A percentile compares a stretch with the other conserved stretches of the same genome.
These are phyloP conservation scores for Oryza nivara DNA, from an alignment of 176 grass and related monocot genomes.

Conservation along the genomic window DNA sequence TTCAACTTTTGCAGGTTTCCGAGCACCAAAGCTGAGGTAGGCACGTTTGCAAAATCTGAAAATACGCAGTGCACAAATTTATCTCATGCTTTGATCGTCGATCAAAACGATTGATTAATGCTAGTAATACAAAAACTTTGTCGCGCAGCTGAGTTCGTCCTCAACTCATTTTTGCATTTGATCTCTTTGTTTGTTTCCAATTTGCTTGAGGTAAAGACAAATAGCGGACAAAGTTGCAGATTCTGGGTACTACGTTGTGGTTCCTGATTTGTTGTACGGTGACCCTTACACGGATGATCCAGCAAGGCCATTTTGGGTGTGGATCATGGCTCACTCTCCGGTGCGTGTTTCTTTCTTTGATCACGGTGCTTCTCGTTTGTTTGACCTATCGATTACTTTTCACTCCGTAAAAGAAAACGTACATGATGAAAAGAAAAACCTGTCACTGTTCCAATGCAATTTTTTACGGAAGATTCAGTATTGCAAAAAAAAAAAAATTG, in stretches of 20 bases:
- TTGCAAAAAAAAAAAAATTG: no score
- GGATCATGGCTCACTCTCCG: slow-evolving; percentile 58
- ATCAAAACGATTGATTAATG: no score
- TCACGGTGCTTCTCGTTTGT: no score
- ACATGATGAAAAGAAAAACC: not conserved
- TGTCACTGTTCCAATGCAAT: not conserved
- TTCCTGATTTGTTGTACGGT: slow-evolving; percentile 66
- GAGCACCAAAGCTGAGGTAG: slow-evolving; percentile 37
- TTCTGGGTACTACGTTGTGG: slow-evolving; percentile 57
- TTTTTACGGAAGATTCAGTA: not conserved
- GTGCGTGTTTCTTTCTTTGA: slow-evolving; percentile 14
- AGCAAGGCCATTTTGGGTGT: slow-evolving; percentile 28
- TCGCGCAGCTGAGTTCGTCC: not conserved
- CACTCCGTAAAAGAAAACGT: not conserved
- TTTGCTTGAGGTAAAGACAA: slow-evolving; percentile 40
- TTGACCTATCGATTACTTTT: not conserved
- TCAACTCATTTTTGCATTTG: not conserved
- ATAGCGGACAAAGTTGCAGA: slow-evolving; percentile 64
- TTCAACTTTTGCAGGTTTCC: not conserved
- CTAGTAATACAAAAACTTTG: no score
- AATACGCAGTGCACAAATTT: no score
- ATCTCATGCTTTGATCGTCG: not conserved
- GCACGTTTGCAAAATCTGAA: no score
- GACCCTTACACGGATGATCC: slow-evolving; percentile 57
- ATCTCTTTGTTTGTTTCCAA: not conserved